Evolutionary conservation across 164 flowering plant genomes (phyloP), one percentile per base, ranked within the genome.

Genomic region (Santalum album): DNA sequence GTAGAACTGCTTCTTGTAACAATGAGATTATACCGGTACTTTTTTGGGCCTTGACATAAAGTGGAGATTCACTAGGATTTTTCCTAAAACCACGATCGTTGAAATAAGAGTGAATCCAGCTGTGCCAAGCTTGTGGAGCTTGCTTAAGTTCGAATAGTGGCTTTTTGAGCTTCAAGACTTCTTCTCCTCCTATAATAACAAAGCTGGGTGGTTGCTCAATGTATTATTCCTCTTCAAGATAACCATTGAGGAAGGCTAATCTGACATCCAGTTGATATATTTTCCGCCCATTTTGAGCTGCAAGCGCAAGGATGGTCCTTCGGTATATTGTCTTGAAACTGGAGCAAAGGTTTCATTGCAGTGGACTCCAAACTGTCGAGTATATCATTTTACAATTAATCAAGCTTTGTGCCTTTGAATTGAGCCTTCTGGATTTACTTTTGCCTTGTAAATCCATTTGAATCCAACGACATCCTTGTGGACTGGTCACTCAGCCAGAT

Each of bases 391-490:
- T 6, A 3, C 5, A 5, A 14, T 3, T 3, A 43, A 19, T 5
- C 15, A 19, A 5, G 15, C 5, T 43, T 43, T 43, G 21, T 43
- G n/a, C 15, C 15, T 43, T 14, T 43, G 47, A 5, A 43, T 6
- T 43, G 47, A 43, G 21, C 47, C 47, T 5, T 43, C 47, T 19
- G 47, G 21, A 43, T 43, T 43, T 16, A 16, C n/a, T 43, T 43
- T 43, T 5, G 21, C 15, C 47, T 43, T 43, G 47, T 16, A 43
- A 43, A 43, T 43, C 47, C 47, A 43, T 43, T 43, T 43, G 21
- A 43, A 6, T 16, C 47, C 47, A 5, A 43, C 15, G 15, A 43
- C 47, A 16, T 43, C 47, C 21, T 19, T 17, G 21, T 43, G n/a
- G 6, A 16, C 15, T 43, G 47, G 47, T 43, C 15, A 5, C 6